Percentiles rank a stretch among this genome's conserved stretches.
These are phyloP conservation scores for Penicillium sp. DNA, from an alignment of 2,329 filamentous ascomycete species.

Conservation along the genomic window DNA sequence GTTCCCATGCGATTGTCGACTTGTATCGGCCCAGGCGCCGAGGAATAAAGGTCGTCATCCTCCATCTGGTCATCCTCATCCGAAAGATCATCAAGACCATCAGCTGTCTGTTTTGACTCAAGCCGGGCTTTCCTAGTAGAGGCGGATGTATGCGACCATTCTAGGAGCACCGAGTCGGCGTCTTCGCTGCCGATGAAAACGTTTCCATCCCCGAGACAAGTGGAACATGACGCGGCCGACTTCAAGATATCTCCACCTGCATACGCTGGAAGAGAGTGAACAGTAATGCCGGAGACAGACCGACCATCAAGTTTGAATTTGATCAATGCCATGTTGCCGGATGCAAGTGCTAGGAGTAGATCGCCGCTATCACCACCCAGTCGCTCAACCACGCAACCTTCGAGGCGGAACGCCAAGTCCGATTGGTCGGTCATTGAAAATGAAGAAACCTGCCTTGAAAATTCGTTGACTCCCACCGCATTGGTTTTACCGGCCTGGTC, in stretches of 20 bases:
- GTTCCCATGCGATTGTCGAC: conserved; percentile 12
- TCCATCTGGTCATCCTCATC: conserved; percentile 49
- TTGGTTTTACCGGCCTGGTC: conserved; percentile 92
- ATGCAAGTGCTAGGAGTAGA: conserved; percentile 69
- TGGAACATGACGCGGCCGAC: conserved; percentile 59
- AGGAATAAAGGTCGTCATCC: conserved; percentile 48
- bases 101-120: conserved; percentile 48
- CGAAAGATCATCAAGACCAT: conserved; percentile 47
- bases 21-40: conserved; percentile 20
- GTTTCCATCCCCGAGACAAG: conserved; percentile 56
- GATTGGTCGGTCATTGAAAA: conserved; percentile 84
- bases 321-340: conserved; percentile 65
- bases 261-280: conserved; percentile 57
- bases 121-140: conserved; percentile 53
- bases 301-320: conserved; percentile 82
- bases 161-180: conserved; percentile 69
- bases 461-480: conserved; percentile 84
- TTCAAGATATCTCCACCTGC: conserved; percentile 56
- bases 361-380: conserved; percentile 71
- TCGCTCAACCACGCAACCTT: conserved; percentile 68
- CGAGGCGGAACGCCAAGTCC: conserved; percentile 66
- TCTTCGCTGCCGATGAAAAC: conserved; percentile 82
- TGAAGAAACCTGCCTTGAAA: conserved; percentile 70
- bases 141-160: conserved; percentile 62
- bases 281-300: conserved; percentile 75